phyloP scores from a whole-genome alignment of 2,329 filamentous ascomycete species.

The Teratosphaeria pseudoeucalypti region DNA sequence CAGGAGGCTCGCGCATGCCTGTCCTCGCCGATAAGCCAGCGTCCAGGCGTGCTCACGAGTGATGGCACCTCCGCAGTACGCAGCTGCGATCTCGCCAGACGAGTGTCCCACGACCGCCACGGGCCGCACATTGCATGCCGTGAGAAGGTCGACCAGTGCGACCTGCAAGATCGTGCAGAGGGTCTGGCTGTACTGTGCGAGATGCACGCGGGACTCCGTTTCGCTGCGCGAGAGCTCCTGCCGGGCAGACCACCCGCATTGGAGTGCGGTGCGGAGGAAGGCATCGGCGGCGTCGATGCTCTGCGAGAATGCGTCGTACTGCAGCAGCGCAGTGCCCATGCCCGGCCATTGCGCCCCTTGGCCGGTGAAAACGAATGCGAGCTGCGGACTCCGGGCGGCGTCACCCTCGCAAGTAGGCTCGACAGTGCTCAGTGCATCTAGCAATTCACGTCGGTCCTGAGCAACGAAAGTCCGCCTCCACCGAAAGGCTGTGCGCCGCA shows the following conservation, averaged over 20 bases:
- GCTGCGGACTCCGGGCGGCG: not conserved
- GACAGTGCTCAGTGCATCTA: too few relatives aligned
- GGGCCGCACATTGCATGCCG: slow-evolving; percentile 12
- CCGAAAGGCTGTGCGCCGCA: too few relatives aligned
- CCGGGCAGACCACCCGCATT: not conserved
- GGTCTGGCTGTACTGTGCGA: slow-evolving; percentile 37
- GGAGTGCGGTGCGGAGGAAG: not conserved
- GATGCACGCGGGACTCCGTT: slow-evolving; percentile 3
- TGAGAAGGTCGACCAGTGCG: slow-evolving; percentile 33
- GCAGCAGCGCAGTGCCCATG: slow-evolving; percentile 11
- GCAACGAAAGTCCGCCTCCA: too few relatives aligned
- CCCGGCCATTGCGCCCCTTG: slow-evolving; percentile 7
- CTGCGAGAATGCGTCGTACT: not conserved
- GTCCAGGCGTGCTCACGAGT: slow-evolving; percentile 10
- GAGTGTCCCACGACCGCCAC: slow-evolving; percentile 20
- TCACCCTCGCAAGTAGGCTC: too few relatives aligned
- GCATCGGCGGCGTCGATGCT: not conserved
- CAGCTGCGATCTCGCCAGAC: slow-evolving; percentile 24
- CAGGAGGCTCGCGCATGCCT: too few relatives aligned
- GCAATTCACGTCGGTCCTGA: too few relatives aligned
- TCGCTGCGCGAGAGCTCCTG: not conserved
- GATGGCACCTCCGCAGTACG: slow-evolving; percentile 19
- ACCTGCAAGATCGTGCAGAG: slow-evolving; percentile 47
- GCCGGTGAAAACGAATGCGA: slow-evolving; percentile 2
- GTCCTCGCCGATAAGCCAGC: slow-evolving; percentile 15